These are phyloP conservation scores for Rhodotorula diobovata DNA, from an alignment of 768 basidiomycete genomes.

Conservation along the genomic window DNA sequence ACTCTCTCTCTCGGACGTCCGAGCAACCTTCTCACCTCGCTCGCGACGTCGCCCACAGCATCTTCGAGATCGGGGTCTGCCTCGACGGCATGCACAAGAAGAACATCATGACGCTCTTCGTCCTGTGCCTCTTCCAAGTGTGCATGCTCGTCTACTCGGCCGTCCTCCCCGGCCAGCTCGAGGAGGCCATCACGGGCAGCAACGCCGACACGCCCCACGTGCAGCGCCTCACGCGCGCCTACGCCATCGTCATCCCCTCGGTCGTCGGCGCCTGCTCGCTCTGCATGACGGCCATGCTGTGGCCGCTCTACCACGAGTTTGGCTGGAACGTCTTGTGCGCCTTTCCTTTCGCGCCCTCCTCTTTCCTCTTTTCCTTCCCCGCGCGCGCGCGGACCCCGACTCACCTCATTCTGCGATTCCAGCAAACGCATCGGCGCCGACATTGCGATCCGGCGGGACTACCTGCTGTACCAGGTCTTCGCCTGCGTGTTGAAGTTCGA, in stretches of 20 bases:
- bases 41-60: background rate
- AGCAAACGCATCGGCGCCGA: conserved; percentile 31
- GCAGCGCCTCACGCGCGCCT: conserved; percentile 10
- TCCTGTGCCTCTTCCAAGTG: conserved; percentile 20
- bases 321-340: conserved; percentile 23
- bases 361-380: too few species aligned
- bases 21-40: background rate
- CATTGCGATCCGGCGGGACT: background rate
- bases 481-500: conserved; percentile 34
- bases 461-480: conserved; percentile 12
- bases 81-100: conserved; percentile 27
- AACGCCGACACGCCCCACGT: conserved; percentile 27
- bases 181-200: conserved; percentile 12
- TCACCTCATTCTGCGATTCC: background rate
- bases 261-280: conserved; percentile 12
- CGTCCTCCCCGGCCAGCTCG: conserved; percentile 29
- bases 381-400: too few species aligned
- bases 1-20: background rate
- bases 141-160: conserved; percentile 33
- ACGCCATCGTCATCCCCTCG: conserved; percentile 30
- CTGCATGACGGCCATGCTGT: conserved; percentile 11
- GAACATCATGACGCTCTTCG: conserved; percentile 27
- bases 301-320: conserved; percentile 29
- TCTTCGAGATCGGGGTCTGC: conserved; percentile 31
- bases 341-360: background rate